These are phyloP conservation scores for Paramecium bursaria DNA, from an alignment of 73 alveolate species.

Conservation along the genomic window DNA sequence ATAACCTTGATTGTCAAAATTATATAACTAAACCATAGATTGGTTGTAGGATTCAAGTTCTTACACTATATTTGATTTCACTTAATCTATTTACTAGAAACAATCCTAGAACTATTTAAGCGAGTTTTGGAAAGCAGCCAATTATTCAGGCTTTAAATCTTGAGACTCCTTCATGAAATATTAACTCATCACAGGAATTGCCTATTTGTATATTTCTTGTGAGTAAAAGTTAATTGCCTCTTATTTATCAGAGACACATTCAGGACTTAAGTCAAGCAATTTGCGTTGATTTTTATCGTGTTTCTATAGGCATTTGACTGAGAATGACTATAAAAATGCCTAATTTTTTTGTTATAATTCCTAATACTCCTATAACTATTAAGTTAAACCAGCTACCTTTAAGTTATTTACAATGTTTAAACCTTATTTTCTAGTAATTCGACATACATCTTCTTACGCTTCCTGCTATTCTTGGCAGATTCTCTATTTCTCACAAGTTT, in stretches of 20 bases:
- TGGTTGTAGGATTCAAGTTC: neutral
- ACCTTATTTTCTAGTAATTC: slow-evolving; percentile 73
- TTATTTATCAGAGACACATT: neutral
- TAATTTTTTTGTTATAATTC: slow-evolving; percentile 24
- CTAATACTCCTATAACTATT: slow-evolving; percentile 34
- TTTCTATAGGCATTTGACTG: neutral
- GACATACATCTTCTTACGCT: slow-evolving; percentile 80
- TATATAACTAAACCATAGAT: neutral
- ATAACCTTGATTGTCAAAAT: neutral
- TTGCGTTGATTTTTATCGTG: neutral
- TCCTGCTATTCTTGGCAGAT: slow-evolving; percentile 83
- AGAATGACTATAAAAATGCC: neutral
- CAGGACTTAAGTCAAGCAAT: neutral
- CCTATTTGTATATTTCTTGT: slow-evolving; percentile 10
- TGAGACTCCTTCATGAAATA: neutral
- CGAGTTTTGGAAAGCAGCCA: no score
- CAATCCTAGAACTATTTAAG: slow-evolving; percentile 13
- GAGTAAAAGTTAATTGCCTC: neutral
- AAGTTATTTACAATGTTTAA: neutral
- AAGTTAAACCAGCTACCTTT: slow-evolving; percentile 28
- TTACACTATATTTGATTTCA: neutral
- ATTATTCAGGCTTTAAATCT: neutral
- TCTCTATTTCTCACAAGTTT: slow-evolving; percentile 80
- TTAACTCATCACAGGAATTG: slow-evolving; percentile 12
- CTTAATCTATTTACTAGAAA: neutral